Base-by-base conservation (phyloP, 192 early-diverging fungal species). In the Coemansia sp. region DNA sequence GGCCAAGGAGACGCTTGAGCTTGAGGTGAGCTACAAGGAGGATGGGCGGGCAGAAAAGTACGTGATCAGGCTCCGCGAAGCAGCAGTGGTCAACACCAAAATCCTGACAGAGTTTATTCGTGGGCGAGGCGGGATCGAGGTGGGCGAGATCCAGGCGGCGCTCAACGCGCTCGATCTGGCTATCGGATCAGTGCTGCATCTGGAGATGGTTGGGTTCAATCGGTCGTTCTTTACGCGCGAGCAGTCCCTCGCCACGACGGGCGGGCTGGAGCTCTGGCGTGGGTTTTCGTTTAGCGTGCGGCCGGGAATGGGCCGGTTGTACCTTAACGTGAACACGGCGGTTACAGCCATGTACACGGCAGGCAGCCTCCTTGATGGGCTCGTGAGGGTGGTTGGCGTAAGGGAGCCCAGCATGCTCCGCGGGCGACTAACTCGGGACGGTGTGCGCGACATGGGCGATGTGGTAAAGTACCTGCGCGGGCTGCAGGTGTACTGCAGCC, bases 181-280 rank as follows among this genome's bases (percentile, higher is more conserved):
- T 0, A 87, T 98, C 50, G 86, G 92, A 18, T 92, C 96, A 40
- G 71, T 88, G 1, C 89, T 94, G 16, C 88, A 92, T 18, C 75
- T 89, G 59, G 71, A 83, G 31, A 93, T 93, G 71, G 84, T 87
- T 13, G 92, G 88, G 28, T 90, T 94, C 57, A 89, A 92, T 9
- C 85, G 94, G 2, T 97, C 93, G 33, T 97, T 98, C 83, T 97
- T 91, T 66, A 97, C 93, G 0, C 86, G 90, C n/a, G 80, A 86
- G 14, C 85, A 84, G 61, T 68, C 76, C 2, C 57, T 59, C 40
- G 60, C 59, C 46, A 83, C 87, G 0, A 71, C 63, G 6, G 90
- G 93, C 59, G 93, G 95, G 14, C 86, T 89, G 21, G 92, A 95
- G 83, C 86, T 94, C 6, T 95, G 95, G 95, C 88, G 89, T 68